Evolutionary conservation across 176 grass and related monocot genomes (phyloP).

Genomic region (Oryza australiensis): DNA sequence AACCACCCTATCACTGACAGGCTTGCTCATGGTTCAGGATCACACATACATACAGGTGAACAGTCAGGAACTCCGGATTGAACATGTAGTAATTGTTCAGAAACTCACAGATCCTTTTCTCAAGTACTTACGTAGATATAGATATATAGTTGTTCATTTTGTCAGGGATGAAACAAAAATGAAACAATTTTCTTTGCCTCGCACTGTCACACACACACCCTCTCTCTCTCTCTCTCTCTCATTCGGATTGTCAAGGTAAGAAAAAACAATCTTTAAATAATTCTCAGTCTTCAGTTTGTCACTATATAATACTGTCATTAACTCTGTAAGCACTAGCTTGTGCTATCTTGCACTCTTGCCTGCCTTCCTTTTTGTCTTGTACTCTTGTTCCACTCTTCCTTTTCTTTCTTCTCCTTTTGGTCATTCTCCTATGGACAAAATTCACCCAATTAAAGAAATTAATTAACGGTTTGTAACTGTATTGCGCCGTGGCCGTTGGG

Average conservation of each 20-base stretch:
- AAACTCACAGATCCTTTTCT: not conserved
- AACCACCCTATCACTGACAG: constrained; percentile 15
- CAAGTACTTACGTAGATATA: not conserved
- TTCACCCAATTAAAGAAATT: not conserved
- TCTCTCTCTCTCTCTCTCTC: constrained; percentile 32
- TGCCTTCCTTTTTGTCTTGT: constrained; percentile 8
- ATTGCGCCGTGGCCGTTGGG: not conserved
- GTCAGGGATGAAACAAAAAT: constrained; percentile 52
- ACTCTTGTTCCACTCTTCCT: not conserved
- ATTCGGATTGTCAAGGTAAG: constrained; percentile 16
- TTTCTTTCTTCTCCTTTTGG: constrained; percentile 1
- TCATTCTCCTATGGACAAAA: constrained; percentile 52
- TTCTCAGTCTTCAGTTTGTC: constrained; percentile 17
- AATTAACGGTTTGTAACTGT: constrained; percentile 9
- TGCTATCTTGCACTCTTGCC: not conserved
- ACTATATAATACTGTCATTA: constrained; percentile 27
- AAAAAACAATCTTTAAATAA: constrained; percentile 27
- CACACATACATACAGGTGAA: not conserved
- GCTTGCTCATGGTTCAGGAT: not conserved
- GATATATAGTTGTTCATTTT: constrained; percentile 22
- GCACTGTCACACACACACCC: not conserved
- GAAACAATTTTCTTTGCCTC: constrained; percentile 31
- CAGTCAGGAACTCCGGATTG: too few species aligned
- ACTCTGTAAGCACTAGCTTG: not conserved
- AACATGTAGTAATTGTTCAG: not conserved